A percentile compares a stretch with the other conserved stretches of the same genome.
Conservation (phyloP, 164 flowering plant genomes). For the Platanus orientalis region DNA sequence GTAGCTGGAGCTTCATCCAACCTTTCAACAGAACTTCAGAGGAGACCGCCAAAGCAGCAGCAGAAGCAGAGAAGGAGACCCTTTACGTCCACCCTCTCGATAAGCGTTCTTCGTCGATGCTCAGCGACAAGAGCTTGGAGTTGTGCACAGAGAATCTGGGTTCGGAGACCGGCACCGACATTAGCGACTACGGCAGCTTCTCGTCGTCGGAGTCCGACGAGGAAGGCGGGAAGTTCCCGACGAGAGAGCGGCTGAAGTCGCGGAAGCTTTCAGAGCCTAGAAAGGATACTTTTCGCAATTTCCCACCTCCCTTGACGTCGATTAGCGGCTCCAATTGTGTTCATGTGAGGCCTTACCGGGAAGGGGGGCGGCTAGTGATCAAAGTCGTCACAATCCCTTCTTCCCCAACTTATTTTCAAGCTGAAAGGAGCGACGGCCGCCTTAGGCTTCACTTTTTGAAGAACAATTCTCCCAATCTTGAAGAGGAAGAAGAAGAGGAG, state of each 20-base stretch:
- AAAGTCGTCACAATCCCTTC: constrained; percentile 43
- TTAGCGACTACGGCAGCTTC: constrained; percentile 15
- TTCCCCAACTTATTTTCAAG: constrained; percentile 34
- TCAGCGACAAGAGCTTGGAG: constrained; percentile 55
- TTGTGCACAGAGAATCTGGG: constrained; percentile 80
- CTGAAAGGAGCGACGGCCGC: constrained; percentile 65
- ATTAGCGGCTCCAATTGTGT: constrained; percentile 40
- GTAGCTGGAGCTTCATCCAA: constrained; percentile 46
- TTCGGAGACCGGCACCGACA: constrained; percentile 55
- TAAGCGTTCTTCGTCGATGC: constrained; percentile 34
- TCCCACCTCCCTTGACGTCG: constrained; percentile 85
- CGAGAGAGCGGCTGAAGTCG: constrained; percentile 12
- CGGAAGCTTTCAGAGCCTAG: constrained; percentile 5
- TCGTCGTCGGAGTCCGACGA: constrained; percentile 18
- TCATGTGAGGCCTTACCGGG: constrained; percentile 45
- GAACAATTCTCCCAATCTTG: neutral
- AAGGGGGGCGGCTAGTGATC: constrained; percentile 62
- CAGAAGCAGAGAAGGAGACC: constrained; percentile 15
- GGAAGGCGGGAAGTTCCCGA: neutral
- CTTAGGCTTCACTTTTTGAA: constrained; percentile 38
- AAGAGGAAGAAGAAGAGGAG: neutral
- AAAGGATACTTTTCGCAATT: constrained; percentile 26
- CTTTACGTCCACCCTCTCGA: constrained; percentile 49
- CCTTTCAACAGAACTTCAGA: constrained; percentile 20
- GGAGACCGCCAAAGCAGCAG: neutral